Evolutionary conservation across 345 rosid genomes (phyloP).

Genomic region (Pseudoturritis turrita): DNA sequence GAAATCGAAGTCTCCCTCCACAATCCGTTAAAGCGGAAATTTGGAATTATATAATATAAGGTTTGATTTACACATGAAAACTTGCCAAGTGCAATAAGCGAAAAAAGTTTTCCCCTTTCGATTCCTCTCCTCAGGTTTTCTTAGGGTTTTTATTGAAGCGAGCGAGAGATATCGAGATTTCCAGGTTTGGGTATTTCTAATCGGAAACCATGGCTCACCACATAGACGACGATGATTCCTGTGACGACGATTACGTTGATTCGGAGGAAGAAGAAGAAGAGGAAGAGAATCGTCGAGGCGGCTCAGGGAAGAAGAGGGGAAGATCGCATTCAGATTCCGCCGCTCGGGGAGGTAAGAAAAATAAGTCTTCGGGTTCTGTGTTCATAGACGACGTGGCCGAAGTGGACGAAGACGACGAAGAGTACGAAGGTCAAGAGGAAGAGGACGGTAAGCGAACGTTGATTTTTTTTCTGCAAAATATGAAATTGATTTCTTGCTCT

Average conservation of each 20-base stretch:
- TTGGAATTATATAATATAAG: no score
- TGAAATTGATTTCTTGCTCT: not conserved
- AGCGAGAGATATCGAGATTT: not conserved
- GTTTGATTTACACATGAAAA: no score
- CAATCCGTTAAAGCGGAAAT: no score
- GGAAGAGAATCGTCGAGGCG: slow-evolving; percentile 11
- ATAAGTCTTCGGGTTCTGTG: slow-evolving; percentile 29
- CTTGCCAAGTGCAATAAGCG: not conserved
- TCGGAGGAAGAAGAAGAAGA: slow-evolving; percentile 38
- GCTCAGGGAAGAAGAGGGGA: slow-evolving; percentile 48
- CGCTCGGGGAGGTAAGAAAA: slow-evolving; percentile 36
- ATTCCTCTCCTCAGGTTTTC: not conserved
- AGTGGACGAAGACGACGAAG: slow-evolving; percentile 68
- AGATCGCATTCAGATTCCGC: slow-evolving; percentile 56
- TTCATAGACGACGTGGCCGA: slow-evolving; percentile 59
- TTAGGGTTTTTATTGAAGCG: not conserved
- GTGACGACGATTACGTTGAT: slow-evolving; percentile 37
- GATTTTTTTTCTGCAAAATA: not conserved
- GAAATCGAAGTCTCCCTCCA: no score
- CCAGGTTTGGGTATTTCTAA: not conserved
- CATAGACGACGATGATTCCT: slow-evolving; percentile 38
- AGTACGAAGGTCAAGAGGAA: slow-evolving; percentile 53
- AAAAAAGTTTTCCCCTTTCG: not conserved
- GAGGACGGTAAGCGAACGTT: slow-evolving; percentile 51
- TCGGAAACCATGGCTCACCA: slow-evolving; percentile 35